phyloP scores from a whole-genome alignment of 768 basidiomycete genomes.

The Mycena polygramma region DNA sequence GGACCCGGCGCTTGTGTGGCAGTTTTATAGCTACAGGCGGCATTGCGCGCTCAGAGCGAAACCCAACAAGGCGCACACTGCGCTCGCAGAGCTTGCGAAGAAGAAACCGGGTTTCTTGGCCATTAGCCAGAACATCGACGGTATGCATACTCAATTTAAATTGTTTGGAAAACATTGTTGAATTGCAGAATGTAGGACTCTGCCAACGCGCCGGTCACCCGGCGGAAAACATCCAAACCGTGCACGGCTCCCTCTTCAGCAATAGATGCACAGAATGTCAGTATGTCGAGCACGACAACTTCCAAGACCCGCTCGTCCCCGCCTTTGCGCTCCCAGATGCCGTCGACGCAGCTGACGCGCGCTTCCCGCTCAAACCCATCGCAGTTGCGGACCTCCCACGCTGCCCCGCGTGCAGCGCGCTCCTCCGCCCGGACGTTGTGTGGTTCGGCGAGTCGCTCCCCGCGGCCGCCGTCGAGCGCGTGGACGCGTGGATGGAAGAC shows the following conservation, averaged over 20 bases:
- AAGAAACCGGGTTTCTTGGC: slow-evolving; percentile 16
- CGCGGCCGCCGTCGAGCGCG: background rate
- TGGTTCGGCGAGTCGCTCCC: slow-evolving; percentile 29
- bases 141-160: too few species aligned
- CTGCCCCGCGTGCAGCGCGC: slow-evolving; percentile 7
- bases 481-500: slow-evolving; percentile 11
- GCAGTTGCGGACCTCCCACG: slow-evolving; percentile 17
- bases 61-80: slow-evolving; percentile 17
- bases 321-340: slow-evolving; percentile 14
- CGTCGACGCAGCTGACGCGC: slow-evolving; percentile 19
- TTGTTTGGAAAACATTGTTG: too few species aligned
- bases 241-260: slow-evolving; percentile 27
- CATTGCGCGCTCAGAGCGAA: slow-evolving; percentile 3
- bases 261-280: slow-evolving; percentile 16
- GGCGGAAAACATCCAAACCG: slow-evolving; percentile 12
- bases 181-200: background rate
- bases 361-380: slow-evolving; percentile 16
- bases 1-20: slow-evolving; percentile 26
- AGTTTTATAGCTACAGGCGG: slow-evolving; percentile 26
- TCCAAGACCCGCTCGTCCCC: slow-evolving; percentile 24
- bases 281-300: slow-evolving; percentile 23
- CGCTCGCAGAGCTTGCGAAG: slow-evolving; percentile 20
- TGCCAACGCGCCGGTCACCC: slow-evolving; percentile 26
- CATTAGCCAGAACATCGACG: slow-evolving; percentile 26
- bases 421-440: slow-evolving; percentile 22